Evolutionary conservation across 1,284 basidiomycete species (phyloP).

Genomic region (Phellopilus nigrolimitatus): DNA sequence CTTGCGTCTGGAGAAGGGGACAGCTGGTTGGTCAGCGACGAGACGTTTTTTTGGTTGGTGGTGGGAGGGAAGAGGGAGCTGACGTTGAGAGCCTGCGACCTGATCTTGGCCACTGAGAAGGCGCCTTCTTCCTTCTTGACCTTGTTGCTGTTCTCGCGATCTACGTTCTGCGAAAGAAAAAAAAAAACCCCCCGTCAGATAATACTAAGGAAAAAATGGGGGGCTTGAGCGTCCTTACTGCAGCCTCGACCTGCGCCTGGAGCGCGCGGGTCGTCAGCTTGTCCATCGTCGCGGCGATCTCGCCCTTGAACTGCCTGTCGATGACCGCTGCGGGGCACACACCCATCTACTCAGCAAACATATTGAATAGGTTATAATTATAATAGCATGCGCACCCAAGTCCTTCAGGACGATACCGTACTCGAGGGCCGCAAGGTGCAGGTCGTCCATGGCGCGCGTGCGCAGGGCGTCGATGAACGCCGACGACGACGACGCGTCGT

Average conservation of each 20-base stretch:
- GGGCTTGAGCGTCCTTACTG: constrained; percentile 39
- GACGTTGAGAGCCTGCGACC: constrained; percentile 61
- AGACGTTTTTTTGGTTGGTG: too few species aligned
- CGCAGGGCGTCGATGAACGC: constrained; percentile 76
- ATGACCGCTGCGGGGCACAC: too few species aligned
- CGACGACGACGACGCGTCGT: constrained; percentile 66
- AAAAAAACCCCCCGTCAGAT: too few species aligned
- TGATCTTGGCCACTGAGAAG: constrained; percentile 69
- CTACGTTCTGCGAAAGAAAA: constrained; percentile 63
- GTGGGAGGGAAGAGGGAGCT: constrained; percentile 16
- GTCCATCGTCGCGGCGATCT: constrained; percentile 79
- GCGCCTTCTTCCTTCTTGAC: constrained; percentile 79
- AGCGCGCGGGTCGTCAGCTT: constrained; percentile 75
- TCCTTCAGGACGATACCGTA: constrained; percentile 78
- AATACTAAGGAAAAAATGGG: neutral
- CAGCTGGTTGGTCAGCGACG: too few species aligned
- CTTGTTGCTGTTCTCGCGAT: constrained; percentile 79
- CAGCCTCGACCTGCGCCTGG: constrained; percentile 79
- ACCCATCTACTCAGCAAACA: too few species aligned
- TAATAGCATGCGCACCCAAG: constrained; percentile 61
- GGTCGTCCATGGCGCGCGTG: constrained; percentile 78
- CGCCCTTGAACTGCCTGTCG: constrained; percentile 76
- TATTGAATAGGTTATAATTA: too few species aligned
- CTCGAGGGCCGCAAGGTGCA: constrained; percentile 71
- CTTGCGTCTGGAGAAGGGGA: constrained; percentile 48